phyloP scores from a whole-genome alignment of 2,329 filamentous ascomycete genomes.

The Colletotrichum kahawae region DNA sequence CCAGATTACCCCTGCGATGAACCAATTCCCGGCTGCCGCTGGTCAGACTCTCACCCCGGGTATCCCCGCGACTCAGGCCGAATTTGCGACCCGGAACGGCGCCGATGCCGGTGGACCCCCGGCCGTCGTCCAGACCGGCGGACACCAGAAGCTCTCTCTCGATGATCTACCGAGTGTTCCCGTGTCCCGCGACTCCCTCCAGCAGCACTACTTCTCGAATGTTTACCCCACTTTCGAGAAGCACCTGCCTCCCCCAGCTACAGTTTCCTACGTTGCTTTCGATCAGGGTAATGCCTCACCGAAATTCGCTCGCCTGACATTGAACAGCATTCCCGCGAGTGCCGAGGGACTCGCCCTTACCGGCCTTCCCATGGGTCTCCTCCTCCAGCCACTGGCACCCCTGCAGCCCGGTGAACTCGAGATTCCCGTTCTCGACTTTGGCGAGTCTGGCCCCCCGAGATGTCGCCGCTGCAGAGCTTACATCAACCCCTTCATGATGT shows the following conservation, averaged over 20 bases:
- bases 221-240: slow-evolving; percentile 96
- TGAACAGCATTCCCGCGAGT: slow-evolving; percentile 91
- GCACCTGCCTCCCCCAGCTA: slow-evolving; percentile 86
- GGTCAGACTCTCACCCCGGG: slow-evolving; percentile 45
- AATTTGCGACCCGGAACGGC: slow-evolving; percentile 36
- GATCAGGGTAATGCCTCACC: slow-evolving; percentile 97
- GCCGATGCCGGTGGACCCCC: slow-evolving; percentile 39
- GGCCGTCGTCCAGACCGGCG: slow-evolving; percentile 61
- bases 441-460: slow-evolving; percentile 85
- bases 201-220: slow-evolving; percentile 84
- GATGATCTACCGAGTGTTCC: slow-evolving; percentile 95
- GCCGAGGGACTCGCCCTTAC: slow-evolving; percentile 81
- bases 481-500: slow-evolving; percentile 99
- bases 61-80: slow-evolving; percentile 27
- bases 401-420: slow-evolving; percentile 84
- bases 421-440: slow-evolving; percentile 94
- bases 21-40: slow-evolving; percentile 67
- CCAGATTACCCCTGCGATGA: slow-evolving; percentile 48
- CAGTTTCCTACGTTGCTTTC: slow-evolving; percentile 88
- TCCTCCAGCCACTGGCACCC: slow-evolving; percentile 86
- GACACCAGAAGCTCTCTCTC: slow-evolving; percentile 80
- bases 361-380: slow-evolving; percentile 82
- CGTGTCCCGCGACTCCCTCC: slow-evolving; percentile 78
- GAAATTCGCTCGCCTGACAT: slow-evolving; percentile 87
- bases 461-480: slow-evolving; percentile 94